phyloP scores from a whole-genome alignment of 2,329 filamentous ascomycete species.

The Fusarium longipes region DNA sequence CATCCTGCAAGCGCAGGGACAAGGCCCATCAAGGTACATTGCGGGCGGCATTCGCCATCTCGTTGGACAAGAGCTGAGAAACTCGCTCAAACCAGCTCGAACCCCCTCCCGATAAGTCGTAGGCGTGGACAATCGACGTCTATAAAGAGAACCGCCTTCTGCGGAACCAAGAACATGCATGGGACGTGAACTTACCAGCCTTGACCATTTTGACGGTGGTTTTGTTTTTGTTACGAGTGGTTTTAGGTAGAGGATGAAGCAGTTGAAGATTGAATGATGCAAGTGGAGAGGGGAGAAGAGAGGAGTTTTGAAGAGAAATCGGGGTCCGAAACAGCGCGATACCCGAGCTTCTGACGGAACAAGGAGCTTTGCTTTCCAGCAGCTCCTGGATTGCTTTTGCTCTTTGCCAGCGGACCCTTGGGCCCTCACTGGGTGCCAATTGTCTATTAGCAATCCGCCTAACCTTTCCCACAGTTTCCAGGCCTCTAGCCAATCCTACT shows the following conservation, averaged over 20 bases:
- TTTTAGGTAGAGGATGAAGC: slow-evolving; percentile 31
- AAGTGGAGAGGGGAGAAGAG: slow-evolving; percentile 42
- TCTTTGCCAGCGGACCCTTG: slow-evolving; percentile 3
- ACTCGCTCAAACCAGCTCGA: slow-evolving; percentile 71
- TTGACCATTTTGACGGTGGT: slow-evolving; percentile 91
- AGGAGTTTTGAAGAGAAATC: slow-evolving; percentile 44
- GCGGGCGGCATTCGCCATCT: slow-evolving; percentile 40
- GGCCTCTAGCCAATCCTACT: slow-evolving; percentile 29
- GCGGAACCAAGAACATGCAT: slow-evolving; percentile 10
- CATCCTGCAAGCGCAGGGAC: slow-evolving; percentile 22
- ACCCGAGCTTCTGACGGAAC: slow-evolving; percentile 19
- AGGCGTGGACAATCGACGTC: slow-evolving; percentile 25
- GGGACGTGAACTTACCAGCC: slow-evolving; percentile 74
- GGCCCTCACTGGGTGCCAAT: slow-evolving; percentile 1
- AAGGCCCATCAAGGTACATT: slow-evolving; percentile 59
- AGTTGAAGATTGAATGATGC: slow-evolving; percentile 35
- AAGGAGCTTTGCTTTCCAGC: slow-evolving; percentile 19
- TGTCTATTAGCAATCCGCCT: background rate
- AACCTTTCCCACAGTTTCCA: slow-evolving; percentile 1
- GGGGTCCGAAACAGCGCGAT: slow-evolving; percentile 40
- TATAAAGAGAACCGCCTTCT: slow-evolving; percentile 45
- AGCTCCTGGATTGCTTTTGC: slow-evolving; percentile 6
- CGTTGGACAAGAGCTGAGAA: slow-evolving; percentile 59
- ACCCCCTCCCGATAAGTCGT: slow-evolving; percentile 34
- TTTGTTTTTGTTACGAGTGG: slow-evolving; percentile 35